A percentile compares a stretch with the other conserved stretches of the same genome.
Evolutionary conservation across 1,284 basidiomycete genomes (phyloP).

Genomic region (Naganishia liquefaciens): DNA sequence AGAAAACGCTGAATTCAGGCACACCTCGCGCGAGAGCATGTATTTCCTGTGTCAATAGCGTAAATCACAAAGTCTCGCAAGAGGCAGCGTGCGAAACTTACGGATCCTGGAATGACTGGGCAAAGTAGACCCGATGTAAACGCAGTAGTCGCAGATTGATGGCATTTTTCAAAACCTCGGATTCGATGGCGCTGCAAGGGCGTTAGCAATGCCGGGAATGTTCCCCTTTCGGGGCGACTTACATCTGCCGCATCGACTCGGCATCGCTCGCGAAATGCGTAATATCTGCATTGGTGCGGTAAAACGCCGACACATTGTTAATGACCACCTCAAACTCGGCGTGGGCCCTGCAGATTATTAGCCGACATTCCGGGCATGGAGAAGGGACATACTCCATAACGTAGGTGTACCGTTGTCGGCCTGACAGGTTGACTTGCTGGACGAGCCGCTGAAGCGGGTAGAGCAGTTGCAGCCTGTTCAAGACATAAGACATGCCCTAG

Average conservation of each 20-base stretch:
- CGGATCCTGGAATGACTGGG: constrained; percentile 37
- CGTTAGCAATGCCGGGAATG: neutral
- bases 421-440: constrained; percentile 35
- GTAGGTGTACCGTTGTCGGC: constrained; percentile 37
- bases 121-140: constrained; percentile 39
- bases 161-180: constrained; percentile 37
- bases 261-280: constrained; percentile 32
- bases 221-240: neutral
- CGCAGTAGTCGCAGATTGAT: constrained; percentile 38
- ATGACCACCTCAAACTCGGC: constrained; percentile 34
- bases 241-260: constrained; percentile 35
- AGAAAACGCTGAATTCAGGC: constrained; percentile 18
- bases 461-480: constrained; percentile 37
- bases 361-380: neutral
- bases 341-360: constrained; percentile 28
- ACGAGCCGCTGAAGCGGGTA: constrained; percentile 39
- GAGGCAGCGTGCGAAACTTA: constrained; percentile 6
- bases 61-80: neutral
- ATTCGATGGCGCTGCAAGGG: constrained; percentile 34
- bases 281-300: constrained; percentile 29
- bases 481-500: constrained; percentile 39
- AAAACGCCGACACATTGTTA: constrained; percentile 34
- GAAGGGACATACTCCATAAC: constrained; percentile 34
- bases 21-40: constrained; percentile 24
- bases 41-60: constrained; percentile 12